Conservation (phyloP, 129 eudicot genomes). For the Erigeron canadensis region DNA sequence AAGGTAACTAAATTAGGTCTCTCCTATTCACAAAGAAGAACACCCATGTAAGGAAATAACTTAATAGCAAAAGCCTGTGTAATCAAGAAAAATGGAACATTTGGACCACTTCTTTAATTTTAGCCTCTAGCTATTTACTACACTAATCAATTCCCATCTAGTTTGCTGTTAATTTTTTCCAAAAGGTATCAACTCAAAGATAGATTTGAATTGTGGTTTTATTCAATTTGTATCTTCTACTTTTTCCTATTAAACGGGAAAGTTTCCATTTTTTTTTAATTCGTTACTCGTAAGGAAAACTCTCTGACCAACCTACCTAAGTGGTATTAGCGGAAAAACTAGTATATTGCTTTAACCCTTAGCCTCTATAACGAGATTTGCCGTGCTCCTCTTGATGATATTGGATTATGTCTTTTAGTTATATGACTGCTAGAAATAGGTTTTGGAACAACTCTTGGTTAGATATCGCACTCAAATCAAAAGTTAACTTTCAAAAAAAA, state of each 20-base stretch:
- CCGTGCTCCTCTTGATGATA: neutral
- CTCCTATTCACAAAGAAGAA: conserved; percentile 37
- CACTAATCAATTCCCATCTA: conserved; percentile 37
- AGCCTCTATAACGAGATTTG: neutral
- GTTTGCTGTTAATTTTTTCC: conserved; percentile 40
- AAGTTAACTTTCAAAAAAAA: no score
- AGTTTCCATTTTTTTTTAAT: no score
- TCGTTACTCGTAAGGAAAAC: no score
- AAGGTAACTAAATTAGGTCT: conserved; percentile 34
- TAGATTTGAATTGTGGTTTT: conserved; percentile 17
- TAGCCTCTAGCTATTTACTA: conserved; percentile 36
- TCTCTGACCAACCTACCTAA: no score
- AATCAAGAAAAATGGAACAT: conserved; percentile 33
- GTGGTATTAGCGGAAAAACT: conserved; percentile 19
- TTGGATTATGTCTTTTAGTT: neutral
- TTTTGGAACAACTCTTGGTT: no score
- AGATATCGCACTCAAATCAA: neutral
- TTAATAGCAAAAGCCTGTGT: conserved; percentile 47
- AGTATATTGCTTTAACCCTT: conserved; percentile 22
- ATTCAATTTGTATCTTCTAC: conserved; percentile 30
- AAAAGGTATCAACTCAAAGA: conserved; percentile 36
- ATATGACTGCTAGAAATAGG: no score
- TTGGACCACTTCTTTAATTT: conserved; percentile 43
- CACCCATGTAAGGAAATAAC: conserved; percentile 37
- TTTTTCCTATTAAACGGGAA: no score